These are phyloP conservation scores for Corymbia maculata DNA, from an alignment of 345 rosid species.

Conservation along the genomic window DNA sequence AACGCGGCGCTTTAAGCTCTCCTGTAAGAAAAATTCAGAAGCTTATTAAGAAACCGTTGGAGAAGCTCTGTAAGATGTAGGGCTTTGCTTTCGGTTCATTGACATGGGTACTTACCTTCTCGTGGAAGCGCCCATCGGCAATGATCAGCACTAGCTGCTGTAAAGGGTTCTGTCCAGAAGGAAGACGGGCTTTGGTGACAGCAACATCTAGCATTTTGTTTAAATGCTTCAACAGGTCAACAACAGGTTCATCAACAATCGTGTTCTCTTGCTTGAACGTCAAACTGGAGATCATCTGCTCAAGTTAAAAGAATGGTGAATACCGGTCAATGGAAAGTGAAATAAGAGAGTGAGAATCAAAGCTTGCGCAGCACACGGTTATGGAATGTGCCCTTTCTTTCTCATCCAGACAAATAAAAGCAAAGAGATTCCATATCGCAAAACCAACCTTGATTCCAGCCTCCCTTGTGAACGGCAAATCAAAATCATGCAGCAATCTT, in stretches of 20 bases:
- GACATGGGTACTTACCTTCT: conserved; percentile 34
- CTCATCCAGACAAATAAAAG: neutral
- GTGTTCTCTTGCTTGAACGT: conserved; percentile 89
- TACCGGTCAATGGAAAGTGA: neutral
- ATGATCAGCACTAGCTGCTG: conserved; percentile 93
- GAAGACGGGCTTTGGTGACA: conserved; percentile 56
- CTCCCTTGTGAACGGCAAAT: conserved; percentile 69
- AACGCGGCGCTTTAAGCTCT: conserved; percentile 56
- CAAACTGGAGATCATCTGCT: conserved; percentile 76
- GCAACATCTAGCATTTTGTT: conserved; percentile 62
- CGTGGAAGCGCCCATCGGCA: conserved; percentile 88
- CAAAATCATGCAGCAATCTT: conserved; percentile 81
- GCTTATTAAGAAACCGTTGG: neutral
- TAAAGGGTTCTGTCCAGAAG: conserved; percentile 91
- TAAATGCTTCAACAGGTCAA: conserved; percentile 59
- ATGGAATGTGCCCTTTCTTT: neutral
- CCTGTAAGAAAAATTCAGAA: conserved; percentile 19
- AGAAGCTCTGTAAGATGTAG: neutral
- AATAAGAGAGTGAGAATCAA: neutral
- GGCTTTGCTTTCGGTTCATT: neutral
- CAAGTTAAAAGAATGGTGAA: neutral
- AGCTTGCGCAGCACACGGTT: neutral
- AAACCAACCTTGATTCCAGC: conserved; percentile 74
- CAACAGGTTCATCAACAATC: conserved; percentile 69
- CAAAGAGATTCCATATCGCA: neutral